phyloP scores from a whole-genome alignment of 495 filamentous ascomycete genomes.

The Xylaria sp. region DNA sequence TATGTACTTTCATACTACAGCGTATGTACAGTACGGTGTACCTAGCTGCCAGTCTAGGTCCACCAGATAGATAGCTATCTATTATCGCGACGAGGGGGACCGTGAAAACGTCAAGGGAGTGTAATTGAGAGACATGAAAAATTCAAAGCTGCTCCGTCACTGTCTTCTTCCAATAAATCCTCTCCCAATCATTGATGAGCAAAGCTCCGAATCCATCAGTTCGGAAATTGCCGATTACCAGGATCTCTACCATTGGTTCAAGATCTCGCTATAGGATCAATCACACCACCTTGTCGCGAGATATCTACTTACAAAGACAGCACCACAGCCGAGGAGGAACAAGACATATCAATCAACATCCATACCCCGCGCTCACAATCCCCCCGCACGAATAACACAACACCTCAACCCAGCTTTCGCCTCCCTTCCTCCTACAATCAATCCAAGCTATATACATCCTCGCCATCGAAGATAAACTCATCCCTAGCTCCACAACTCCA shows the following conservation, averaged over 20 bases:
- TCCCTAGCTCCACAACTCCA: not conserved
- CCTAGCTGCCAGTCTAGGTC: too few species aligned
- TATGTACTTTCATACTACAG: not conserved
- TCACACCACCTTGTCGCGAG: not conserved
- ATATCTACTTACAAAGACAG: not conserved
- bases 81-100: not conserved
- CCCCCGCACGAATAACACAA: slow-evolving; percentile 13
- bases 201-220: not conserved
- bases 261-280: not conserved
- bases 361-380: slow-evolving; percentile 6
- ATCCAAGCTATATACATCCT: too few species aligned
- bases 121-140: not conserved
- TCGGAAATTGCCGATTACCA: not conserved
- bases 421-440: not conserved
- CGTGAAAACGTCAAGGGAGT: not conserved
- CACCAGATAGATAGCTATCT: too few species aligned
- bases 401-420: not conserved
- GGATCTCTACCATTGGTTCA: slow-evolving; percentile 3
- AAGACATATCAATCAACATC: too few species aligned
- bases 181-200: not conserved
- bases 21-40: too few species aligned
- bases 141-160: not conserved
- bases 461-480: not conserved
- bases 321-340: not conserved
- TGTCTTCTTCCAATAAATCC: not conserved